Percentiles rank a stretch among this genome's conserved stretches.
These are phyloP conservation scores for Zostera marina DNA, from an alignment of 116 monocot species.

Conservation along the genomic window DNA sequence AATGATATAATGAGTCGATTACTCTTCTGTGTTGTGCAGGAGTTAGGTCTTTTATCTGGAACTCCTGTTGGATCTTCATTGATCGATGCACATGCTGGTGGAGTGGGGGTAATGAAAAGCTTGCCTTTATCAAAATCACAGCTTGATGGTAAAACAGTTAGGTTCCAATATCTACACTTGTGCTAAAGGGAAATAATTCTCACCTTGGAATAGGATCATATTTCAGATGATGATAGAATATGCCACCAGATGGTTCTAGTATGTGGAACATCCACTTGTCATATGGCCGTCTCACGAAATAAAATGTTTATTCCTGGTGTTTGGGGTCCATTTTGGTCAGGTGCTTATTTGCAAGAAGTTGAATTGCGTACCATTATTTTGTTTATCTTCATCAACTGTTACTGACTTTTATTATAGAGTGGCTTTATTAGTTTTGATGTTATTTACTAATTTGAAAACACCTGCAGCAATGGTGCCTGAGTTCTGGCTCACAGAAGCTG, in stretches of 20 bases:
- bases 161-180: not conserved
- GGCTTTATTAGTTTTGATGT: not conserved
- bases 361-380: not conserved
- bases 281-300: slow-evolving; percentile 81
- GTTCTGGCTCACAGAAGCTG: slow-evolving; percentile 97
- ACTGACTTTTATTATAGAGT: not conserved
- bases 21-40: slow-evolving; percentile 26
- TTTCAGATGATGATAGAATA: slow-evolving; percentile 38
- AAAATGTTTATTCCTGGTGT: slow-evolving; percentile 88
- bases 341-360: slow-evolving; percentile 13
- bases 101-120: slow-evolving; percentile 93
- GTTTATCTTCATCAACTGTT: not conserved
- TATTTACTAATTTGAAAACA: not conserved
- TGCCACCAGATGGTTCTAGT: slow-evolving; percentile 80
- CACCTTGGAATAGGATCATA: not conserved
- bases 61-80: slow-evolving; percentile 93
- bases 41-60: slow-evolving; percentile 62
- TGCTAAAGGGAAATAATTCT: not conserved
- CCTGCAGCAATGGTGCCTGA: slow-evolving; percentile 82
- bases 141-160: slow-evolving; percentile 18
- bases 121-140: slow-evolving; percentile 23
- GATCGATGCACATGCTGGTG: slow-evolving; percentile 99
- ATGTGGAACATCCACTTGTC: slow-evolving; percentile 97
- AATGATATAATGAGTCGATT: not conserved
- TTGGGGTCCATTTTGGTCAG: slow-evolving; percentile 99